A percentile compares a stretch with the other conserved stretches of the same genome.
Conservation (phyloP, 2,329 filamentous ascomycete species). For the Pestalotiopsis sp. region DNA sequence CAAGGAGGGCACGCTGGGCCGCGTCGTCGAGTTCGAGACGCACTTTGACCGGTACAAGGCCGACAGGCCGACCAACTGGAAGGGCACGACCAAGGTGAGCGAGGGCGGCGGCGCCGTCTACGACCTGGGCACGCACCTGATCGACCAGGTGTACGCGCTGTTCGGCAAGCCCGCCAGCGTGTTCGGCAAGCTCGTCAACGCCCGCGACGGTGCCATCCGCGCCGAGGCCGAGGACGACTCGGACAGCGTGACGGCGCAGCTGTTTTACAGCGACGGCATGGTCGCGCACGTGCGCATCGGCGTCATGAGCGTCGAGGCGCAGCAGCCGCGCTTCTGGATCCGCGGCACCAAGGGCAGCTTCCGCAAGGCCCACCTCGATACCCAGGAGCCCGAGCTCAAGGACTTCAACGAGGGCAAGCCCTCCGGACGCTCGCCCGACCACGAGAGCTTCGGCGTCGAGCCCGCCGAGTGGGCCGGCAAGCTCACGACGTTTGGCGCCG, state of each 20-base stretch:
- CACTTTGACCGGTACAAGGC: slow-evolving; percentile 78
- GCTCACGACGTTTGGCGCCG: slow-evolving; percentile 54
- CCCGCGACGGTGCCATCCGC: slow-evolving; percentile 51
- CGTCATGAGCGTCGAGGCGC: slow-evolving; percentile 66
- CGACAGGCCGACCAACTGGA: slow-evolving; percentile 63
- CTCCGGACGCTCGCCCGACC: slow-evolving; percentile 59
- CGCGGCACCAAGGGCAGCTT: slow-evolving; percentile 73
- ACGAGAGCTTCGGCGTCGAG: slow-evolving; percentile 67
- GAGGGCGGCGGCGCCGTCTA: slow-evolving; percentile 69
- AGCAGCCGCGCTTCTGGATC: slow-evolving; percentile 76
- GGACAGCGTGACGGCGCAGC: slow-evolving; percentile 61
- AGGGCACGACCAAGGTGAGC: slow-evolving; percentile 57
- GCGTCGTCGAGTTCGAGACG: slow-evolving; percentile 75
- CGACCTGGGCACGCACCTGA: slow-evolving; percentile 73
- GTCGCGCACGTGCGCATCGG: slow-evolving; percentile 70
- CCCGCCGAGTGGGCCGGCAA: slow-evolving; percentile 56
- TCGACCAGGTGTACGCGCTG: slow-evolving; percentile 72
- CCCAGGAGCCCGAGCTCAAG: slow-evolving; percentile 74
- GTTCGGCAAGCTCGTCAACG: slow-evolving; percentile 67
- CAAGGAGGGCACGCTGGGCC: slow-evolving; percentile 59
- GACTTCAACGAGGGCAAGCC: neutral
- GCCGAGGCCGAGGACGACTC: slow-evolving; percentile 44
- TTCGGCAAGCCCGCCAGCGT: slow-evolving; percentile 69
- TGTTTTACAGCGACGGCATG: slow-evolving; percentile 65
- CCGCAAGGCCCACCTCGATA: slow-evolving; percentile 70